These are phyloP conservation scores for Ogataea angusta DNA, from an alignment of 805 yeast genomes.

Conservation along the genomic window DNA sequence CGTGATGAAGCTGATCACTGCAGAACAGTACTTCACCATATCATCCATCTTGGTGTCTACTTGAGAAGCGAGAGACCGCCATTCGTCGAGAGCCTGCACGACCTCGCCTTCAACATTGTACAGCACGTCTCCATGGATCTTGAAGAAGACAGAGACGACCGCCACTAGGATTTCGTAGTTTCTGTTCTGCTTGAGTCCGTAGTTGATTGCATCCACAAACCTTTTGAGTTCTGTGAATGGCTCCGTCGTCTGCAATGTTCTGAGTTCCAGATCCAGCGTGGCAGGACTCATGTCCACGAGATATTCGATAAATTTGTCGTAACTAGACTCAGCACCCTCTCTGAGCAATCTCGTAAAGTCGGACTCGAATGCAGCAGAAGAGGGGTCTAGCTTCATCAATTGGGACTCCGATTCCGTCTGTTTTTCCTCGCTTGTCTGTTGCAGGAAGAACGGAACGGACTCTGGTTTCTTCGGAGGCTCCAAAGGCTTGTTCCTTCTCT, in stretches of 20 bases:
- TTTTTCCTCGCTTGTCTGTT: constrained; percentile 52
- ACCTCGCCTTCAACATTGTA: constrained; percentile 24
- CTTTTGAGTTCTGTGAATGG: constrained; percentile 64
- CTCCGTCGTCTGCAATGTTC: constrained; percentile 64
- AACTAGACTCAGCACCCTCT: constrained; percentile 45
- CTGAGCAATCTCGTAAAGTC: constrained; percentile 66
- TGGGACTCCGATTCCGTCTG: constrained; percentile 44
- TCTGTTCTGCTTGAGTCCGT: constrained; percentile 51
- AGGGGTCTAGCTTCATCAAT: constrained; percentile 35
- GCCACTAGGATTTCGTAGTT: constrained; percentile 83
- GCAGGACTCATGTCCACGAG: constrained; percentile 70
- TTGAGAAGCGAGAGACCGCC: constrained; percentile 40
- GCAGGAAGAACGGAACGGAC: constrained; percentile 75
- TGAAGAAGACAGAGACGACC: constrained; percentile 67
- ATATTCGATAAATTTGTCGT: constrained; percentile 48
- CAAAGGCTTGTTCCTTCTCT: constrained; percentile 81
- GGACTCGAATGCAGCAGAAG: constrained; percentile 57
- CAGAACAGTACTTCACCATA: constrained; percentile 74
- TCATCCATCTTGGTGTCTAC: constrained; percentile 56
- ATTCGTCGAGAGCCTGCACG: constrained; percentile 36
- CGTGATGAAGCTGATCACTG: constrained; percentile 63
- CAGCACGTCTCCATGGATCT: constrained; percentile 80
- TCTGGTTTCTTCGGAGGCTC: constrained; percentile 87
- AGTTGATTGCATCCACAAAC: constrained; percentile 65
- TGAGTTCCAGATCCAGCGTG: constrained; percentile 77